Conservation (phyloP, 192 early-diverging fungal species). For the Anaeromyces robustus region DNA sequence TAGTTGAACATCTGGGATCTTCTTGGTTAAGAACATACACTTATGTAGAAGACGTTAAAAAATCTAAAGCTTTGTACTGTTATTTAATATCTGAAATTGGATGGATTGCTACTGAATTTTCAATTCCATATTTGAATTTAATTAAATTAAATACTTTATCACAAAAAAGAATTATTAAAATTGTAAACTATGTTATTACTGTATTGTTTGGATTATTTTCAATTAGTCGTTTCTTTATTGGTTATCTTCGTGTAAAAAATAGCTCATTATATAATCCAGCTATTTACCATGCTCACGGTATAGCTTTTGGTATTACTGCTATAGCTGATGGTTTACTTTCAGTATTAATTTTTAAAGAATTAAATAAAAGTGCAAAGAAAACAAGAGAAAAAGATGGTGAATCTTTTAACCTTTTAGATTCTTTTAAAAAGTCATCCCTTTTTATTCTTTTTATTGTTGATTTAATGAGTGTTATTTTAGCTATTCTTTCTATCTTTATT, state of each 20-base stretch:
- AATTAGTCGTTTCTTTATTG: not conserved
- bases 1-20: not conserved
- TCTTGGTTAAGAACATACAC: not conserved
- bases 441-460: not conserved
- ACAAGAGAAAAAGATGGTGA: not conserved
- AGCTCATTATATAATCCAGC: not conserved
- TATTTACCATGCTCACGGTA: not conserved
- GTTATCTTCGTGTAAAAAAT: not conserved
- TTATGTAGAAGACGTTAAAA: not conserved
- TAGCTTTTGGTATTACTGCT: not conserved
- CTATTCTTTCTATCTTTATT: not conserved
- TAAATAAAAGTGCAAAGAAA: not conserved
- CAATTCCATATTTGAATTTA: not conserved
- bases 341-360: not conserved
- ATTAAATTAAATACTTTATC: not conserved
- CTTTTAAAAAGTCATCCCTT: not conserved
- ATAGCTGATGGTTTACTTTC: not conserved
- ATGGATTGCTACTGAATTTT: not conserved
- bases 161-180: not conserved
- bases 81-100: not conserved
- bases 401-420: not conserved
- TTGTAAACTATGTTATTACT: not conserved
- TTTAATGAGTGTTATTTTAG: not conserved
- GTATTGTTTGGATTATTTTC: not conserved
- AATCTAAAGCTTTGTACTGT: not conserved